Evolutionary conservation across 345 rosid genomes (phyloP), one percentile per base, ranked within the genome.

Genomic region (Fremontodendron californicum): DNA sequence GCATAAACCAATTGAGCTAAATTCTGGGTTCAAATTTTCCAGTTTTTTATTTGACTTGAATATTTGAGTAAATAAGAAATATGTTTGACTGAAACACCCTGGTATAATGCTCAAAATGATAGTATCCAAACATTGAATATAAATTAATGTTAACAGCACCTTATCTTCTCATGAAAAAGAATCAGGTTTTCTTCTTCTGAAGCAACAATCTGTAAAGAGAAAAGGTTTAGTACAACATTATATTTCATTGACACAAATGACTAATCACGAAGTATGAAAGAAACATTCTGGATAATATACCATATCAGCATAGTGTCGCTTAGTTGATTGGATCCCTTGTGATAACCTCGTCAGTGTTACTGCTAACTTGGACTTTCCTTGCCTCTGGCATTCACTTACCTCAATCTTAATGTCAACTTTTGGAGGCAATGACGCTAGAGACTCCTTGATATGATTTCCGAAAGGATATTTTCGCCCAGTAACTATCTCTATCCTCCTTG

Each of bases 401-500:
- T 89, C 89, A 23, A 91, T 80, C 81, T 82, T 83, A 68, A 96
- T 72, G 70, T 88, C 88, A 71, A 92, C 92, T 81, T 90, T 90
- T 57, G 99, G 98, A 77, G 99, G 98, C 78, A 96, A 82, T 51
- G 98, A 82, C 54, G 83, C 78, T 45, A 96, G 87, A 77, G 99
- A 90, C 63, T 96, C 99, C 87, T 96, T 96, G 79, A 96, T 92
- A 79, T 94, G 97, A 85, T 96, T 93, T 80, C 98, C 98, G 77
- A 93, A 96, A 51, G 99, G 97, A 84, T 86, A 96, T 75, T 93
- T 93, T 69, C 98, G 81, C 74, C 99, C 94, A 1, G 98, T 92
- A 75, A 92, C 92, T 77, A 96, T 91, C 89, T 92, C 99, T 80
- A 93, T 93, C 83, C 92, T 91, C 74, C 99, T 90, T 19, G 99